Evolutionary conservation across 306 rosid species (phyloP).

Genomic region (Cicer chorassanicum): DNA sequence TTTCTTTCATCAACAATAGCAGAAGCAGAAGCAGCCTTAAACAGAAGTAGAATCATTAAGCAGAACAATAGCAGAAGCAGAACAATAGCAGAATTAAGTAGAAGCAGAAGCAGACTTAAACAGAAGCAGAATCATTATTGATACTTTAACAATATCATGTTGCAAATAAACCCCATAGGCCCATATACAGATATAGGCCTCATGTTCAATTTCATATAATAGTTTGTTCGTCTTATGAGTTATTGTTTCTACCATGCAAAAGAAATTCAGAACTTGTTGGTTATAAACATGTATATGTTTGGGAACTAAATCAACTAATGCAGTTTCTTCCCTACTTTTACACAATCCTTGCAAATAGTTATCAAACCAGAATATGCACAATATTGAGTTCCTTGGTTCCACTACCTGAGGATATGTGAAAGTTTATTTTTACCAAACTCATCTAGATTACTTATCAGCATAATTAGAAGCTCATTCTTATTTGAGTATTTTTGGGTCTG

Average conservation of each 20-base stretch:
- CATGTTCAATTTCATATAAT: slow-evolving; percentile 15
- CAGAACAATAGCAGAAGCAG: too few relatives aligned
- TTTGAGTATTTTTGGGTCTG: slow-evolving; percentile 12
- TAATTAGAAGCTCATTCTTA: slow-evolving; percentile 1
- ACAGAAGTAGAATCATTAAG: too few relatives aligned
- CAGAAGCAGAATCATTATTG: background rate
- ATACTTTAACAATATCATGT: slow-evolving; percentile 10
- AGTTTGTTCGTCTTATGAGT: background rate
- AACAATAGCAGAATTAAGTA: too few relatives aligned
- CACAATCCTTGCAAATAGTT: slow-evolving; percentile 9
- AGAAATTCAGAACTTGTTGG: slow-evolving; percentile 33
- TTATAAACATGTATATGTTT: background rate
- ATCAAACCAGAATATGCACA: slow-evolving; percentile 23
- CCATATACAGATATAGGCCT: slow-evolving; percentile 8
- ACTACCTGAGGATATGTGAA: slow-evolving; percentile 11
- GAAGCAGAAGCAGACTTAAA: too few relatives aligned
- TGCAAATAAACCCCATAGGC: slow-evolving; percentile 5
- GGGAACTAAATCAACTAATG: background rate
- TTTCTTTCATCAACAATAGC: slow-evolving; percentile 64
- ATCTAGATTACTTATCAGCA: slow-evolving; percentile 9
- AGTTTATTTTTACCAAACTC: slow-evolving; percentile 2
- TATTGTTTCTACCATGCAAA: background rate
- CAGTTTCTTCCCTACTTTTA: slow-evolving; percentile 5
- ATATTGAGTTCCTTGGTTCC: slow-evolving; percentile 29
- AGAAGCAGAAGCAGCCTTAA: too few relatives aligned